A percentile compares a stretch with the other conserved stretches of the same genome.
phyloP scores from a whole-genome alignment of 352 stramenopile species.

The Globisporangium barbulae region DNA sequence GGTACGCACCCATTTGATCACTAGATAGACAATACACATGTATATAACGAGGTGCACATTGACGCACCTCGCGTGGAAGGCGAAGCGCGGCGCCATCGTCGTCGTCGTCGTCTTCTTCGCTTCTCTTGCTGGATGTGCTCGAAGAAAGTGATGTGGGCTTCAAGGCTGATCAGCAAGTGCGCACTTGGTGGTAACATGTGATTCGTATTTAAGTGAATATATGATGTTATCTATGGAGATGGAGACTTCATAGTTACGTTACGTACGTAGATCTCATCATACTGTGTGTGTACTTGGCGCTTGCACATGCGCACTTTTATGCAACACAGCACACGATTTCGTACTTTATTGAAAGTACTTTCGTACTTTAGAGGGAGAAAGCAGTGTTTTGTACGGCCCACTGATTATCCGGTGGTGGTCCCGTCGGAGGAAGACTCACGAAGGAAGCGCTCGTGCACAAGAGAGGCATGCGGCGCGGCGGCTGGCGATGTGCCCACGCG shows the following conservation, averaged over 20 bases:
- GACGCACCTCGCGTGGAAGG: slow-evolving; percentile 41
- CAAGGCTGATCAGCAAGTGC: not conserved
- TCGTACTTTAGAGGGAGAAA: slow-evolving; percentile 1
- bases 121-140: not conserved
- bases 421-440: not conserved
- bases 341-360: not conserved
- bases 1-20: not conserved
- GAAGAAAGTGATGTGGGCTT: not conserved
- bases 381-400: not conserved
- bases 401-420: slow-evolving; percentile 1
- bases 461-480: slow-evolving; percentile 11
- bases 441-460: not conserved
- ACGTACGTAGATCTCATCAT: not conserved
- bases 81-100: slow-evolving; percentile 47
- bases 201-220: slow-evolving; percentile 1
- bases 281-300: not conserved
- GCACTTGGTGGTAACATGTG: not conserved
- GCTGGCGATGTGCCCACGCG: slow-evolving; percentile 13
- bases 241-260: not conserved
- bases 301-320: not conserved
- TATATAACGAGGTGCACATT: not conserved
- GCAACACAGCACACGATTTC: not conserved
- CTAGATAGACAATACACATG: not conserved
- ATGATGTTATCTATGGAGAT: not conserved
- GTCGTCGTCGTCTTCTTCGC: not conserved